Evolutionary conservation across 129 eudicot genomes (phyloP).

Genomic region (Chrysanthemum makinoi): DNA sequence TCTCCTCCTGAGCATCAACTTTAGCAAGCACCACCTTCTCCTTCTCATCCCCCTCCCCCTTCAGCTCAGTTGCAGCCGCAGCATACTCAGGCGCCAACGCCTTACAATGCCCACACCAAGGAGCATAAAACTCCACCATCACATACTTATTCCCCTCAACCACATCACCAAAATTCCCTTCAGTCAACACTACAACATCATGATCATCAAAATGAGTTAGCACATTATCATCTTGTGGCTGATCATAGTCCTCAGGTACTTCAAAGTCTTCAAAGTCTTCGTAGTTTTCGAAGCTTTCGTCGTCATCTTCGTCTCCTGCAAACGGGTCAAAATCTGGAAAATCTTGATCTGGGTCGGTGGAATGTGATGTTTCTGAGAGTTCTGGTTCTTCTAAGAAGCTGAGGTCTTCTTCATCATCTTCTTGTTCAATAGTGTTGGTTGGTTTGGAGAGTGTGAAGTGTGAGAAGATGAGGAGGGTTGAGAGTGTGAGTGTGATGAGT

Average conservation of each 20-base stretch:
- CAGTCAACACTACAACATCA: slow-evolving; percentile 80
- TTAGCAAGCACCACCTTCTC: slow-evolving; percentile 68
- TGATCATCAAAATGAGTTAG: slow-evolving; percentile 39
- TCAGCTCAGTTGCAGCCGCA: slow-evolving; percentile 85
- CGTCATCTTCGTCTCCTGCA: slow-evolving; percentile 48
- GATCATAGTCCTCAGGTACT: slow-evolving; percentile 25
- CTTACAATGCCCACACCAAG: slow-evolving; percentile 96
- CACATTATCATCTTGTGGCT: slow-evolving; percentile 36
- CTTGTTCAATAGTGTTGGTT: slow-evolving; percentile 11
- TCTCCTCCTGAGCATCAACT: slow-evolving; percentile 86
- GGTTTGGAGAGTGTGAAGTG: slow-evolving; percentile 40
- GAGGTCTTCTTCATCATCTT: slow-evolving; percentile 74
- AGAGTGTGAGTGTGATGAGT: slow-evolving; percentile 38
- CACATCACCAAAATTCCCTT: slow-evolving; percentile 61
- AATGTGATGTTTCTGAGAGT: slow-evolving; percentile 19
- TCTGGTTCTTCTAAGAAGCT: slow-evolving; percentile 78
- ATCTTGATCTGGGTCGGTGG: slow-evolving; percentile 37
- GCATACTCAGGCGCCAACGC: slow-evolving; percentile 93
- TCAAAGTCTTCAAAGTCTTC: slow-evolving; percentile 65
- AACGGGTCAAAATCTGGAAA: slow-evolving; percentile 33
- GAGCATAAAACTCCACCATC: slow-evolving; percentile 96
- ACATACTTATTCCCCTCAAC: slow-evolving; percentile 60
- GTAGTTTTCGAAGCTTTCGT: slow-evolving; percentile 47
- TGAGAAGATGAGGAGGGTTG: slow-evolving; percentile 53
- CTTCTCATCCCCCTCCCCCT: slow-evolving; percentile 43